These are phyloP conservation scores for Aechmea fasciata DNA, from an alignment of 176 grass and related monocot species.

Conservation along the genomic window DNA sequence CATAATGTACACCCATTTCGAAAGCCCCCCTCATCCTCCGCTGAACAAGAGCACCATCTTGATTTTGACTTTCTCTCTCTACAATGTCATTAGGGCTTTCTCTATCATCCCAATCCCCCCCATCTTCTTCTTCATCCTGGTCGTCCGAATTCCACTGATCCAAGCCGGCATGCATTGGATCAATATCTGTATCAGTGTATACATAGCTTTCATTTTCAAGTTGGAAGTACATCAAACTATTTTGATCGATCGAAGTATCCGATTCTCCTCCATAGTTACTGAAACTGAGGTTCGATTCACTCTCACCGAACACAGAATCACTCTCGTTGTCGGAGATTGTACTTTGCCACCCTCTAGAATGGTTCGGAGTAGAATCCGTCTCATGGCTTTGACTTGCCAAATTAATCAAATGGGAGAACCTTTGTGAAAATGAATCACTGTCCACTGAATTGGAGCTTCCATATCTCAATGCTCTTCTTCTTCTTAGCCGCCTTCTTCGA, in stretches of 20 bases:
- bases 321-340: conserved; percentile 60
- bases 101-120: conserved; percentile 48
- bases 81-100: conserved; percentile 15
- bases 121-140: conserved; percentile 40
- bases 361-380: conserved; percentile 33
- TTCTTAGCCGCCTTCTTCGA: conserved; percentile 15
- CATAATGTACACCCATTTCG: conserved; percentile 4
- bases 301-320: conserved; percentile 65
- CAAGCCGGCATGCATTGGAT: conserved; percentile 70
- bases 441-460: conserved; percentile 29
- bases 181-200: conserved; percentile 66
- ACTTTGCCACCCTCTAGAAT: conserved; percentile 31
- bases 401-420: conserved; percentile 58
- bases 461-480: conserved; percentile 20
- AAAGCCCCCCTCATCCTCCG: conserved; percentile 23
- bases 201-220: conserved; percentile 44
- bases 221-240: conserved; percentile 34
- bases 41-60: conserved; percentile 26
- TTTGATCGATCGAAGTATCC: conserved; percentile 54
- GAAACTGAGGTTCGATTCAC: conserved; percentile 66
- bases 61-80: conserved; percentile 25
- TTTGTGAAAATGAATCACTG: conserved; percentile 48
- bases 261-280: conserved; percentile 56
- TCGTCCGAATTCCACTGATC: conserved; percentile 71
- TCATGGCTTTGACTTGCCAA: conserved; percentile 56